Evolutionary conservation across 2,329 filamentous ascomycete genomes (phyloP).

Genomic region (Aspergillus udagawae): DNA sequence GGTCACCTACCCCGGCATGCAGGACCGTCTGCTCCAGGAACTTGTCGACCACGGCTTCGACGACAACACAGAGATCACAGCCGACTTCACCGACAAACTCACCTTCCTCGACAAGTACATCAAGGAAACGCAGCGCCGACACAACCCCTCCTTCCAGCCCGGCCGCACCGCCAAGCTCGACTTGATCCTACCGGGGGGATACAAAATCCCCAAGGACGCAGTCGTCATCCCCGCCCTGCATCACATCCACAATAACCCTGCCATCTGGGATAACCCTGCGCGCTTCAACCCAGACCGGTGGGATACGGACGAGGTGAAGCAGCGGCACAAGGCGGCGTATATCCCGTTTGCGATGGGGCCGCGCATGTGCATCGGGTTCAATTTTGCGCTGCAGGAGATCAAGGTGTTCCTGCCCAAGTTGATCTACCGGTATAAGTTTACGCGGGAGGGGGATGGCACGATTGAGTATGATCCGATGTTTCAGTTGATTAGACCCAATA

Average conservation of each 20-base stretch:
- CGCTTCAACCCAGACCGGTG: constrained; percentile 59
- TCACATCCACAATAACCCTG: constrained; percentile 49
- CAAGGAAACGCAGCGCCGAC: constrained; percentile 58
- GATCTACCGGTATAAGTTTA: constrained; percentile 57
- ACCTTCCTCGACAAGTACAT: constrained; percentile 43
- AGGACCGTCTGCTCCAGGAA: constrained; percentile 56
- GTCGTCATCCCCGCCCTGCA: constrained; percentile 52
- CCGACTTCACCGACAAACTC: constrained; percentile 48
- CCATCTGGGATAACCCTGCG: constrained; percentile 55
- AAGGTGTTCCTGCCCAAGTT: constrained; percentile 56
- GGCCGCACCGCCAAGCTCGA: constrained; percentile 55
- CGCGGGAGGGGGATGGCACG: constrained; percentile 46
- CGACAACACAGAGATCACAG: constrained; percentile 43
- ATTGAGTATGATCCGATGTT: constrained; percentile 37
- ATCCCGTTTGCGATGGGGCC: constrained; percentile 57
- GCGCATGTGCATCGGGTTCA: constrained; percentile 61
- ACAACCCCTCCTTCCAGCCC: constrained; percentile 60
- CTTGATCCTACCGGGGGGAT: constrained; percentile 57
- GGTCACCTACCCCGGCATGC: constrained; percentile 51
- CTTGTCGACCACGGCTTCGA: constrained; percentile 49
- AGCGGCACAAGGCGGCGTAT: constrained; percentile 50
- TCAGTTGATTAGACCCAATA: constrained; percentile 21
- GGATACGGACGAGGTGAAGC: constrained; percentile 53
- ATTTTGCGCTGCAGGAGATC: constrained; percentile 59
- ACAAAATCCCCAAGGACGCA: constrained; percentile 50